Evolutionary conservation across 2,329 filamentous ascomycete genomes (phyloP).

Genomic region (Pyrenochaeta sp.): DNA sequence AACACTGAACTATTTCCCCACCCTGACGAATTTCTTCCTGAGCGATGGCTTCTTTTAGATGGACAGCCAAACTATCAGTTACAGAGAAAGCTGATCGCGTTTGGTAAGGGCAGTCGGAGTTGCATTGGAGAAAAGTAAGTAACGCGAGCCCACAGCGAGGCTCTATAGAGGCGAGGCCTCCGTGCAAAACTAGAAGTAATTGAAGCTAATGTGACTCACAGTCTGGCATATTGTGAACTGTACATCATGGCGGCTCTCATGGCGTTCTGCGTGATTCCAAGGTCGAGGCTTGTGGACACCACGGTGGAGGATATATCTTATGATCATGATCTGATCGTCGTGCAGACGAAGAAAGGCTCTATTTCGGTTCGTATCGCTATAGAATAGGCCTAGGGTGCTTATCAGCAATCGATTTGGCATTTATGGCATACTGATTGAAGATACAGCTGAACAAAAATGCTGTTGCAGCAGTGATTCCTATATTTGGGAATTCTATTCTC

Average conservation of each 20-base stretch:
- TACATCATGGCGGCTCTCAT: constrained; percentile 36
- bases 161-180: neutral
- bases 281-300: constrained; percentile 34
- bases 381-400: constrained; percentile 13
- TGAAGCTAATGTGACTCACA: neutral
- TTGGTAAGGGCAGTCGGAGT: constrained; percentile 38
- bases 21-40: constrained; percentile 39
- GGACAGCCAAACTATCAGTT: constrained; percentile 28
- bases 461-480: too few species aligned
- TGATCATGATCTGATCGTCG: constrained; percentile 35
- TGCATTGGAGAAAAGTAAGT: constrained; percentile 45
- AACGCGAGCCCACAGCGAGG: neutral
- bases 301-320: constrained; percentile 34
- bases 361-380: constrained; percentile 35
- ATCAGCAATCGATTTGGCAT: too few species aligned
- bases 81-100: constrained; percentile 35
- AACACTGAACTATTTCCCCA: constrained; percentile 44
- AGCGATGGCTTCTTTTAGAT: constrained; percentile 43
- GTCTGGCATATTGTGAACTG: constrained; percentile 36
- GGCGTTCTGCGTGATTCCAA: constrained; percentile 29
- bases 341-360: constrained; percentile 36
- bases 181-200: neutral
- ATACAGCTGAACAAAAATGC: too few species aligned
- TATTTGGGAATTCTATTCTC: too few species aligned
- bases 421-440: too few species aligned